phyloP scores from a whole-genome alignment of 352 stramenopile genomes.

The Detonula confervacea region DNA sequence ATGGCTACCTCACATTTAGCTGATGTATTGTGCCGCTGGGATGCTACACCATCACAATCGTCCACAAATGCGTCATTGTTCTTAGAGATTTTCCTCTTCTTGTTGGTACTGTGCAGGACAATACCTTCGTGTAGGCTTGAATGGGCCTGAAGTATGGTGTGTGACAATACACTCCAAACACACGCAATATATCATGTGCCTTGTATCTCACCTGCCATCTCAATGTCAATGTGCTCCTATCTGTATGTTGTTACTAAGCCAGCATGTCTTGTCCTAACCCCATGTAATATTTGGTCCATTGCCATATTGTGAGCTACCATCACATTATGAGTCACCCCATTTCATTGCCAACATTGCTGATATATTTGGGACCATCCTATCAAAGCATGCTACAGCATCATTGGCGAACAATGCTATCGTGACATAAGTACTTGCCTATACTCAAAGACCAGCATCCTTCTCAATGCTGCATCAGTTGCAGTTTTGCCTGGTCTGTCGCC shows the following conservation, averaged over 20 bases:
- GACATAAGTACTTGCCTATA: not conserved
- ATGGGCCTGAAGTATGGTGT: constrained; percentile 1
- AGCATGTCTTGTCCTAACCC: not conserved
- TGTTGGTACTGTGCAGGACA: not conserved
- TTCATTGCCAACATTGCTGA: constrained; percentile 1
- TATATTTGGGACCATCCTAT: not conserved
- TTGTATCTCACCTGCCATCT: not conserved
- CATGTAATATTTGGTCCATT: not conserved
- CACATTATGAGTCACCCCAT: not conserved
- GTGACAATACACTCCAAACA: constrained; percentile 1
- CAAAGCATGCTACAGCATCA: not conserved
- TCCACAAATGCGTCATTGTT: constrained; percentile 24
- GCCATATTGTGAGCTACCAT: not conserved
- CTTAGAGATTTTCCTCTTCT: not conserved
- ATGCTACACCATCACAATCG: constrained; percentile 5
- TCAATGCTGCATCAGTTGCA: not conserved
- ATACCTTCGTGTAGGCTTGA: constrained; percentile 1
- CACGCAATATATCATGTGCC: not conserved
- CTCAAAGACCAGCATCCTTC: constrained; percentile 1
- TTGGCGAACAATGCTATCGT: not conserved
- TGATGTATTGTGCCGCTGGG: not conserved
- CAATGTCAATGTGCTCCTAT: not conserved
- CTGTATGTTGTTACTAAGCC: not conserved
- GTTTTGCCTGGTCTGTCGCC: not conserved
- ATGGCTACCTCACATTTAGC: not conserved